phyloP scores from a whole-genome alignment of 164 flowering plant genomes.

The Chimonanthus praecox region DNA sequence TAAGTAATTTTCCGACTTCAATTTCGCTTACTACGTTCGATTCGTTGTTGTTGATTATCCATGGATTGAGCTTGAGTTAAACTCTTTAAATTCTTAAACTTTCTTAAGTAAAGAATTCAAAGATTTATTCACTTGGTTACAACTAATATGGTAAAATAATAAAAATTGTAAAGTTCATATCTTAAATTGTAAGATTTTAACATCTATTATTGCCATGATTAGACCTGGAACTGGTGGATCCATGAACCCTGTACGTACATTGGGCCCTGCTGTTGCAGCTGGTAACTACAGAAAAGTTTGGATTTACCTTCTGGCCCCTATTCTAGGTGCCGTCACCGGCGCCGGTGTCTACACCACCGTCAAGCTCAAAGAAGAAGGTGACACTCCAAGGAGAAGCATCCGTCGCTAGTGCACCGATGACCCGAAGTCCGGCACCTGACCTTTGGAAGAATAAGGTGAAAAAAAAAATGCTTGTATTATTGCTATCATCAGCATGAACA shows the following conservation, averaged over 20 bases:
- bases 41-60: too few species aligned
- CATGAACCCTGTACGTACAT: conserved; percentile 82
- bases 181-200: too few species aligned
- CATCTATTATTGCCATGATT: conserved; percentile 2
- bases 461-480: too few species aligned
- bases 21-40: background rate
- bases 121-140: too few species aligned
- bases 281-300: conserved; percentile 62
- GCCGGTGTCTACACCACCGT: conserved; percentile 59
- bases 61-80: too few species aligned
- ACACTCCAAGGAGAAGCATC: conserved; percentile 56
- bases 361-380: conserved; percentile 44
- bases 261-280: conserved; percentile 87
- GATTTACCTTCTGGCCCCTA: conserved; percentile 78
- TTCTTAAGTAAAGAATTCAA: too few species aligned
- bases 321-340: conserved; percentile 63
- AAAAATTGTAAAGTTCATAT: too few species aligned
- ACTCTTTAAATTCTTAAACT: too few species aligned
- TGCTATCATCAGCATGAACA: too few species aligned
- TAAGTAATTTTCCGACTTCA: conserved; percentile 20
- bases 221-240: conserved; percentile 83
- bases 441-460: too few species aligned
- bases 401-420: conserved; percentile 39
- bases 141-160: too few species aligned
- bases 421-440: too few species aligned